Evolutionary conservation across 768 basidiomycete species (phyloP), one percentile per base, ranked within the genome.

Genomic region (Daedalea quercina): DNA sequence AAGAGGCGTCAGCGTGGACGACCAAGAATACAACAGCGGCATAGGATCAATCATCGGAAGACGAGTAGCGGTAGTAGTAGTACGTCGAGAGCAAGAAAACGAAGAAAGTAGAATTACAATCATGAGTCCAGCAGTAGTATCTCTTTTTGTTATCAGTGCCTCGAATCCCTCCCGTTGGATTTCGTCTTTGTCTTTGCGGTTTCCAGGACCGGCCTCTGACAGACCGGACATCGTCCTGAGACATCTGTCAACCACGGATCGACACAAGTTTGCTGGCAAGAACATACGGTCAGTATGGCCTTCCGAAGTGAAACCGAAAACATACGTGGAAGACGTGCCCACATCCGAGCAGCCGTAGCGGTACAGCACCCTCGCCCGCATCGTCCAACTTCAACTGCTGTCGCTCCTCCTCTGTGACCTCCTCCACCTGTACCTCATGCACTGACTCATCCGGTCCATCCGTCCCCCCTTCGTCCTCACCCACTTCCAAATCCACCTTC

Each of bases 241-340:
- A 91, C 84, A 55, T 87, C 84, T 2, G 73, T 82, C 47, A 95
- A 68, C 93, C 93, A 95, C 20, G 90, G 89, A 63, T 95, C 92
- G 41, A 94, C 69, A 65, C 92, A 95, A 22, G 84, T 82, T 88
- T 89, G 82, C 89, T 89, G 51, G 58, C 45, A 12, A 52, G 19
- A 20, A 53, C 31, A 55, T 54, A 52, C 40, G 55, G 41, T 56
- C 51, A 52, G 40, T 42, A 28, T 35, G 44, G n/a, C 46, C 46
- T 40, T 31, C 49, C 33, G 25, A 22, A n/a, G 33, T 47, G 52
- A 9, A 9, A 50, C 52, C 9, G 26, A 28, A 24, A 3, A 73
- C 88, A 67, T 56, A 93, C 91, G 70, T 95, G 93, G 69, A 92
- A 95, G 44, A 88, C 88, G 73, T 95, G 93, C 2, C 86, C 86